phyloP scores from a whole-genome alignment of 2,329 filamentous ascomycete genomes.

The Nemania serpens region DNA sequence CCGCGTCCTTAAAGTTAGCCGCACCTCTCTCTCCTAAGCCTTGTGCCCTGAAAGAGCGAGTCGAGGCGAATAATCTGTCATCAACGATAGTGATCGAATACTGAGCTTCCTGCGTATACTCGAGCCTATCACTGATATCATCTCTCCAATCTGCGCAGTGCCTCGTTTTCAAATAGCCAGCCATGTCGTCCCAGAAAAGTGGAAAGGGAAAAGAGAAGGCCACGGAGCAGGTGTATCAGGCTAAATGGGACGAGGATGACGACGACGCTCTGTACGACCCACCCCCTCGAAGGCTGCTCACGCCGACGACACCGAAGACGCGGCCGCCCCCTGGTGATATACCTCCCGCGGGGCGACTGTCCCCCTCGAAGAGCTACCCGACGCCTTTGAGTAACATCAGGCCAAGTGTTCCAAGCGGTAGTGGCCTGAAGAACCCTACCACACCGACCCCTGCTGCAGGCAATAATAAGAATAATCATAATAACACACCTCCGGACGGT shows the following conservation, averaged over 20 bases:
- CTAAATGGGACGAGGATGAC: neutral
- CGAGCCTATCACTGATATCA: neutral
- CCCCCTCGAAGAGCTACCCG: too few relatives aligned
- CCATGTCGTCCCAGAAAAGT: neutral
- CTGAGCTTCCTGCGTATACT: neutral
- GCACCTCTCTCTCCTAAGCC: neutral
- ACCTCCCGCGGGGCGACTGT: too few relatives aligned
- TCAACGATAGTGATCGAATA: neutral
- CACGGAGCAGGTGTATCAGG: neutral
- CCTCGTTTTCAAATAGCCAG: neutral
- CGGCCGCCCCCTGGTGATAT: too few relatives aligned
- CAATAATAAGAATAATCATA: too few relatives aligned
- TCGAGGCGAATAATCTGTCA: neutral
- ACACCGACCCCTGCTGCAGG: too few relatives aligned
- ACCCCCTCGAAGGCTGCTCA: too few relatives aligned
- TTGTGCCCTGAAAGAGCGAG: neutral
- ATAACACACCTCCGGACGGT: too few relatives aligned
- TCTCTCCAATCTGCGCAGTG: neutral
- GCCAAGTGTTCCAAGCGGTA: too few relatives aligned
- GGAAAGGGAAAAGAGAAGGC: neutral
- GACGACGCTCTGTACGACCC: too few relatives aligned
- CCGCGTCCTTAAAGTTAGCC: constrained; percentile 7
- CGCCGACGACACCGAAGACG: too few relatives aligned
- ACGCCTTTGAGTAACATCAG: too few relatives aligned
- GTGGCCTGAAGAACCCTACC: too few relatives aligned